Evolutionary conservation across 805 yeast genomes (phyloP).

Genomic region (Candida nanaspora): DNA sequence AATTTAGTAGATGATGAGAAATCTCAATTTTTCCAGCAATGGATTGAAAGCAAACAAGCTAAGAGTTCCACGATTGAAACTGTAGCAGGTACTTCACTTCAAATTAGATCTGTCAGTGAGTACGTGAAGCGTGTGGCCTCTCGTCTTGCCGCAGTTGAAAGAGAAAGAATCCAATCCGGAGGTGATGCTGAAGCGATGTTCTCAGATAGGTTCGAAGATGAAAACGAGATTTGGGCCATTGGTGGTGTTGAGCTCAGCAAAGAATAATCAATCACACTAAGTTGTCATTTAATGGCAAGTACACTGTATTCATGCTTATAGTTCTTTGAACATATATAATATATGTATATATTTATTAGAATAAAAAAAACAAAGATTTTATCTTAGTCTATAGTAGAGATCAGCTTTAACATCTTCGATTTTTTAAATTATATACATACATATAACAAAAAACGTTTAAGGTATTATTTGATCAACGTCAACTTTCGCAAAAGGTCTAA

Average conservation of each 20-base stretch:
- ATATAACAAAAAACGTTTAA: no score
- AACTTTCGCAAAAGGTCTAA: no score
- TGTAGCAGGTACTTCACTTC: slow-evolving; percentile 40
- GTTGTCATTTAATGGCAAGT: no score
- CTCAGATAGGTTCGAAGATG: slow-evolving; percentile 83
- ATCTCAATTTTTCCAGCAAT: slow-evolving; percentile 44
- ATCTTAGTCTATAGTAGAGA: no score
- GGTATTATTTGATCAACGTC: no score
- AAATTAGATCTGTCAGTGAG: slow-evolving; percentile 73
- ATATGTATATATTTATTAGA: no score
- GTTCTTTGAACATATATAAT: no score
- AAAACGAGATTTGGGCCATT: slow-evolving; percentile 80
- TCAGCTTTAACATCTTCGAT: no score
- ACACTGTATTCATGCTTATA: no score
- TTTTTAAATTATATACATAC: no score
- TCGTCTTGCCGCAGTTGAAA: slow-evolving; percentile 78
- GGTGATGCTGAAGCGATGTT: slow-evolving; percentile 83
- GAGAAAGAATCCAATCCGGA: slow-evolving; percentile 83
- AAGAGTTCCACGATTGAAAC: slow-evolving; percentile 31
- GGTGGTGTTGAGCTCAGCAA: slow-evolving; percentile 52
- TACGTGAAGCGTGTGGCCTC: slow-evolving; percentile 86
- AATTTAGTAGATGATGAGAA: slow-evolving; percentile 61
- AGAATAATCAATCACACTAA: no score
- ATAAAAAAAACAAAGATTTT: no score
- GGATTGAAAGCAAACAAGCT: slow-evolving; percentile 43